Base-by-base conservation (phyloP, 1,139 yeast genomes). In the Saccharomyces pastorianus region DNA sequence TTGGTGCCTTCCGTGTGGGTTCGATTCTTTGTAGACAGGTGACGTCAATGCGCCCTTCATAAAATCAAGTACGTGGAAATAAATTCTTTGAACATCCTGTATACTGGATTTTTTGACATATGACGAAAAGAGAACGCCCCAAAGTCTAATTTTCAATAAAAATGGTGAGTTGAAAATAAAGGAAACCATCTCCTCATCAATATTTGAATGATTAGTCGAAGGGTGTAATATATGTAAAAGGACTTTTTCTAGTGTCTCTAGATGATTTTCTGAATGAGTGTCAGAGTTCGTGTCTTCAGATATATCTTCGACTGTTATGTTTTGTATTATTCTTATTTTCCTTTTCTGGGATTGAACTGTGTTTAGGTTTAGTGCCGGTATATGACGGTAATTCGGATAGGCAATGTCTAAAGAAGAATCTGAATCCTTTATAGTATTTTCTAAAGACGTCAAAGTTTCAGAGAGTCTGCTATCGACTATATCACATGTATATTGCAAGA, bases 91-190 rank as follows among this genome's bases (percentile, higher is more conserved):
- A 44, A 82, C 75, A 44, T 76, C 74, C 0, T 61, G 61, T 13
- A 73, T 56, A 49, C 80, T 73, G 0, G 75, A 69, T 4, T 72
- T 68, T 11, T 71, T 73, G 7, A 75, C 70, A 62, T 88, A 89
- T 54, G 80, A 80, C 58, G 80, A 81, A 47, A 88, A 76, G 17
- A 93, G 72, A 26, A 88, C 76, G 49, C 81, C 80, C 97, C 98
- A 91, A 3, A 93, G 72, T 55, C 83, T 83, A 44, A 89, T 72
- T 54, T 80, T 81, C 69, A 90, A 78, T 42, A 83, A 85, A 23
- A 85, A 74, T 0, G 93, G 81, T 0, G 96, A 83, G n/a, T 74
- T 73, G 2, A 73, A 72, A 23, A 93, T 73, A 62, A 89, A 89
- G 20, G 72, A 68, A 28, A 76, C 74, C 65, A 88, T 82, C 3